A percentile compares a stretch with the other conserved stretches of the same genome.
Conservation (phyloP, 2,329 filamentous ascomycete genomes). For the Colletotrichum somersetense region DNA sequence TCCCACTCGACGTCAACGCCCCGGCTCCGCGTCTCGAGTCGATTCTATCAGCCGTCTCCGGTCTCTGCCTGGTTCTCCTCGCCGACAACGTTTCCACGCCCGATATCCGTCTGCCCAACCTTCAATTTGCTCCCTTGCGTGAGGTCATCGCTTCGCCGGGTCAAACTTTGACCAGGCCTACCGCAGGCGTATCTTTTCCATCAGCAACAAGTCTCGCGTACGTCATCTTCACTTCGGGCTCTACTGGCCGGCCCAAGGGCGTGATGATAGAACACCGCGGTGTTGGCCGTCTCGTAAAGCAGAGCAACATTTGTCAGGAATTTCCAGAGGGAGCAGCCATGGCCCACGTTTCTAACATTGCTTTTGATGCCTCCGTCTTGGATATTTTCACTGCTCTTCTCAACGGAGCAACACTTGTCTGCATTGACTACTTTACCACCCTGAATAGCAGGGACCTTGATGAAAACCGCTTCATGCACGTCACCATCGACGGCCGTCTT, state of each 20-base stretch:
- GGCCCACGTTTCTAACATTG: constrained; percentile 38
- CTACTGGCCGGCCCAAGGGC: constrained; percentile 37
- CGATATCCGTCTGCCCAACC: background rate
- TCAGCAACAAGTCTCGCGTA: constrained; percentile 28
- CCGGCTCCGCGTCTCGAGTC: constrained; percentile 42
- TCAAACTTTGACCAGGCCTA: background rate
- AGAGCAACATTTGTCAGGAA: constrained; percentile 25
- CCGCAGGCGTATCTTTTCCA: background rate
- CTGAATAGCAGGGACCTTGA: constrained; percentile 38
- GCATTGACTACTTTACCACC: constrained; percentile 42
- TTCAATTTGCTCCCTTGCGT: constrained; percentile 37
- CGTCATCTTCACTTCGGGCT: constrained; percentile 39
- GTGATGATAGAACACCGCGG: constrained; percentile 33
- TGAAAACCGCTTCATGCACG: constrained; percentile 40
- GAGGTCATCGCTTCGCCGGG: constrained; percentile 11
- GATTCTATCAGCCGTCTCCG: constrained; percentile 40
- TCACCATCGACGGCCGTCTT: constrained; percentile 22
- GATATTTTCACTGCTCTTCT: constrained; percentile 44
- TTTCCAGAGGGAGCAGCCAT: background rate
- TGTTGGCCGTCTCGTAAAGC: constrained; percentile 17
- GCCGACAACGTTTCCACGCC: constrained; percentile 30
- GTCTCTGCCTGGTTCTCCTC: constrained; percentile 32
- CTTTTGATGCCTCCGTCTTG: constrained; percentile 43
- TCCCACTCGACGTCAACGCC: constrained; percentile 44
- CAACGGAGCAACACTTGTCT: constrained; percentile 43